Conservation (phyloP, 176 grass and related monocot genomes). For the Ensete glaucum region DNA sequence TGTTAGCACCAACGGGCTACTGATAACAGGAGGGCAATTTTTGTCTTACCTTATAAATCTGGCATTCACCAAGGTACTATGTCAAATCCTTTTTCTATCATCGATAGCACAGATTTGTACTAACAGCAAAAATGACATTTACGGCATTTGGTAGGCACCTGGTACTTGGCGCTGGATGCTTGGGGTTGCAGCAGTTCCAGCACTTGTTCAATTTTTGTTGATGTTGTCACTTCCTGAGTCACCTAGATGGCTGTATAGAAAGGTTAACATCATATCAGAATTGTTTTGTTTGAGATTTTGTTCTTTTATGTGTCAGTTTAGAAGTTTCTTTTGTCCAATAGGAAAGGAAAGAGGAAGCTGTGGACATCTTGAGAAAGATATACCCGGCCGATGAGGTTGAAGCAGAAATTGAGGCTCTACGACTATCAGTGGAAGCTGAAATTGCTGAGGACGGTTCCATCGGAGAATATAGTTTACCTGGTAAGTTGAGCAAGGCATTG, state of each 20-base stretch:
- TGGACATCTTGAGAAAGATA: constrained; percentile 62
- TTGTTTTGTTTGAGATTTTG: not conserved
- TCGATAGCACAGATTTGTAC: no score
- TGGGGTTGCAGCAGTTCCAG: constrained; percentile 78
- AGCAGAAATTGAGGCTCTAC: constrained; percentile 78
- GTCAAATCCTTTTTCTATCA: no score
- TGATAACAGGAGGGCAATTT: constrained; percentile 96
- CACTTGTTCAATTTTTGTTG: constrained; percentile 68
- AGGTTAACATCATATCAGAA: constrained; percentile 27
- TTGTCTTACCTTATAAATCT: constrained; percentile 92
- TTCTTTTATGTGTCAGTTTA: not conserved
- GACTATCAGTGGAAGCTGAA: constrained; percentile 62
- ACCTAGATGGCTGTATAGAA: constrained; percentile 88
- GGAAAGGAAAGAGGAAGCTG: constrained; percentile 80
- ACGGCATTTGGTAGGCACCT: constrained; percentile 26
- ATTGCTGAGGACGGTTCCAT: constrained; percentile 62
- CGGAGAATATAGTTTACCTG: constrained; percentile 35
- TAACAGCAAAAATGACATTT: no score
- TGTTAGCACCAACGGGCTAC: constrained; percentile 82
- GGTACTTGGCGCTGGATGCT: constrained; percentile 99
- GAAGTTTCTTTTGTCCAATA: constrained; percentile 25
- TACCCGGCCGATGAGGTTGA: constrained; percentile 76
- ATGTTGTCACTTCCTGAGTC: constrained; percentile 92
- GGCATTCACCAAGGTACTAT: constrained; percentile 66
- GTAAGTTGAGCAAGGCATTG: constrained; percentile 63